phyloP scores from a whole-genome alignment of 176 grass and related monocot genomes.

The Oryza brachyantha region DNA sequence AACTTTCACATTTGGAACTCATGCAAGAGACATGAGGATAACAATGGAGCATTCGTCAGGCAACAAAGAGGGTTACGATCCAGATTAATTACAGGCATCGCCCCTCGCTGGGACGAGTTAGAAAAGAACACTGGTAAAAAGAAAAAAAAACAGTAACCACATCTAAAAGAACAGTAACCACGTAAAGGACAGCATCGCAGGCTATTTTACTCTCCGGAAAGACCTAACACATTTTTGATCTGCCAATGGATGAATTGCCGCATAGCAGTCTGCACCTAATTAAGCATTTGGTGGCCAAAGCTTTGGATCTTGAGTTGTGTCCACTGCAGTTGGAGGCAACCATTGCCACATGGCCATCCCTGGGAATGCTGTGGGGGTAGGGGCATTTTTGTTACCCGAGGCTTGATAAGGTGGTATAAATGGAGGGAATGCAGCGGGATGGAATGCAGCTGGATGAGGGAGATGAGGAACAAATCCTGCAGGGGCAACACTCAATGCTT shows the following conservation, averaged over 20 bases:
- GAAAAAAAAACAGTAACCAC: conserved; percentile 1
- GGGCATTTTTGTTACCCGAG: conserved; percentile 44
- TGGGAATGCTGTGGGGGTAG: conserved; percentile 39
- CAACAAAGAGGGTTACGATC: conserved; percentile 37
- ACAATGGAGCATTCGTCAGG: conserved; percentile 23
- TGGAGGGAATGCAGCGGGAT: conserved; percentile 34
- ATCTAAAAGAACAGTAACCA: conserved; percentile 2
- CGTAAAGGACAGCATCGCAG: background rate
- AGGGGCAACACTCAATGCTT: conserved; percentile 52
- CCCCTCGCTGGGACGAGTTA: conserved; percentile 26
- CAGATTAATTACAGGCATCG: conserved; percentile 58
- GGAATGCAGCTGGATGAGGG: conserved; percentile 54
- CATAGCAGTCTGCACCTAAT: background rate
- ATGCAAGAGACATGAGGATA: background rate
- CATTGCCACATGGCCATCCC: conserved; percentile 84
- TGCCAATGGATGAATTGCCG: conserved; percentile 25
- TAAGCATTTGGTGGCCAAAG: conserved; percentile 93
- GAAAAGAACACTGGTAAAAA: background rate
- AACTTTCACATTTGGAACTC: background rate
- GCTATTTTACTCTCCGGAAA: background rate
- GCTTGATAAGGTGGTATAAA: conserved; percentile 39
- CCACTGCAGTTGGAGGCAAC: conserved; percentile 58
- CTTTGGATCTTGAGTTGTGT: conserved; percentile 82
- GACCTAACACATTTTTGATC: conserved; percentile 21
- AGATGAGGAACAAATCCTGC: conserved; percentile 63